Base-by-base conservation (phyloP, 2,329 filamentous ascomycete genomes). In the Colletotrichum horii region DNA sequence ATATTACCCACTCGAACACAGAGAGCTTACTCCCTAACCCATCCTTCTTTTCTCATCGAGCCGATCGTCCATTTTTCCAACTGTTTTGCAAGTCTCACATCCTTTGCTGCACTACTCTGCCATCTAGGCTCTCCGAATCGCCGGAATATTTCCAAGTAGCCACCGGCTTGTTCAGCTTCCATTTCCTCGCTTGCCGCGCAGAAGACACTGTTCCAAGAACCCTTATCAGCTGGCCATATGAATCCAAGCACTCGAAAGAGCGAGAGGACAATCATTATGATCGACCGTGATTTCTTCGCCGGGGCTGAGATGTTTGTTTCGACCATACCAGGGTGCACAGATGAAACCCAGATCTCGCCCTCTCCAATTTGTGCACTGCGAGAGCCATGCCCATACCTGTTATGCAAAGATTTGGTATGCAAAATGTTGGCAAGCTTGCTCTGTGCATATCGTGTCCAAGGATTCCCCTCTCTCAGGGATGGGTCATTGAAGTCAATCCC, bases 401-500 rank as follows among this genome's bases (percentile, higher is more conserved):
- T 76, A 2, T 86, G 83, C 3, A 90, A 79, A 60, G 86, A 82
- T 16, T 80, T 79, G 4, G 85, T 80, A 78, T 86, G 88, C 4
- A 89, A 80, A 6, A 89, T 77, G 76, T 89, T 88, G 1, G 88
- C 88, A 2, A 89, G 80, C 77, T 90, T 90, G 52, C 83, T 84
- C 76, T 88, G 85, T 0, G 84, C 86, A 76, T 90, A 90, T 22
- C 87, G 82, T 36, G 34, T 38, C 73, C 75, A 75, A 12, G 76
- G 30, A 4, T 36, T 56, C 22, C 69, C 74, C 4, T 73, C 72
- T 19, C 75, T 66, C 5, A 79, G 56, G 2, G 58, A 34, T 1
- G 74, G 66, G 22, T 81, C 77, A 19, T 78, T 67, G 19, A 80
- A 80, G 6, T 66, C 70, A 36, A 80, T 80, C 6, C 78, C 79